These are phyloP conservation scores for Penicillium brasilianum DNA, from an alignment of 2,329 filamentous ascomycete genomes.

Conservation along the genomic window DNA sequence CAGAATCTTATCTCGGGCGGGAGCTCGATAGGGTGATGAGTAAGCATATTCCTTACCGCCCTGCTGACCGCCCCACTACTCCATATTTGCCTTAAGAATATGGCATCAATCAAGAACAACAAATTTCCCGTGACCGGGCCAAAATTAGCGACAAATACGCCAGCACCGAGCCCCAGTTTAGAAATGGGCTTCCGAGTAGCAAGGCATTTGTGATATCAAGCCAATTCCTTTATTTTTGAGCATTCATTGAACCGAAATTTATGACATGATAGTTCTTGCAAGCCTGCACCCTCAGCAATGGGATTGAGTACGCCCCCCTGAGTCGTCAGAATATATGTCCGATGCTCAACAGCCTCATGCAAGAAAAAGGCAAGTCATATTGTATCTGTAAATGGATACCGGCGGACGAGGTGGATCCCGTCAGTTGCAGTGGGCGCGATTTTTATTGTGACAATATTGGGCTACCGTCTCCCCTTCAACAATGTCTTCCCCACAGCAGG, in stretches of 20 bases:
- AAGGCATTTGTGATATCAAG: not conserved
- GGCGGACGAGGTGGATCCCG: not conserved
- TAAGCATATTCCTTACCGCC: too few relatives aligned
- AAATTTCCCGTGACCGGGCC: not conserved
- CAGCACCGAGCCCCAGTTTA: not conserved
- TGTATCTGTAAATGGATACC: not conserved
- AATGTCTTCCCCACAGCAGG: too few relatives aligned
- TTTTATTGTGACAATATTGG: too few relatives aligned
- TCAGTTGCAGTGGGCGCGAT: too few relatives aligned
- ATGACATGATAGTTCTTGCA: not conserved
- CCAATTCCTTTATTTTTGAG: not conserved
- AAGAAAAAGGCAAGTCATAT: not conserved
- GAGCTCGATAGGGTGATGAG: too few relatives aligned
- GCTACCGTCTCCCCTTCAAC: too few relatives aligned
- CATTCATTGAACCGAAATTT: not conserved
- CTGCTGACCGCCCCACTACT: too few relatives aligned
- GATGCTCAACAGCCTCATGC: conserved; percentile 2
- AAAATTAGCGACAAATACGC: not conserved
- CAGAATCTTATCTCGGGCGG: too few relatives aligned
- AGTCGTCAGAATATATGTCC: conserved; percentile 6
- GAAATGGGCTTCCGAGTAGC: conserved; percentile 2
- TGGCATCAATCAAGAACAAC: too few relatives aligned
- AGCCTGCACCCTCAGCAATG: not conserved
- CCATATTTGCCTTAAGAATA: too few relatives aligned
- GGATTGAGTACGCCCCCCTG: not conserved